These are phyloP conservation scores for Fonsecaea erecta DNA, from an alignment of 2,329 filamentous ascomycete genomes.

Conservation along the genomic window DNA sequence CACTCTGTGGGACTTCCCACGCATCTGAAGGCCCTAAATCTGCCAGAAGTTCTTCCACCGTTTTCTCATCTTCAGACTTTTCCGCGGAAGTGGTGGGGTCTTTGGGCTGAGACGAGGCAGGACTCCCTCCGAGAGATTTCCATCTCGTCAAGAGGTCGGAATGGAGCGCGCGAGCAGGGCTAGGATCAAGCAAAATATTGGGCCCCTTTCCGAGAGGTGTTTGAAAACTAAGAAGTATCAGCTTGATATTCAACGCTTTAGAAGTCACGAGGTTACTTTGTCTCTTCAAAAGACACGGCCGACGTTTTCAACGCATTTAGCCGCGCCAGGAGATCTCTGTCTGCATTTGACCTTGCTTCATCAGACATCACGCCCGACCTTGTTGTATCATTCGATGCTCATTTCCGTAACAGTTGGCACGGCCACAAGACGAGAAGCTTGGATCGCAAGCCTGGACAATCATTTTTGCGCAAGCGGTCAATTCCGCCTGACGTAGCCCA, in stretches of 20 bases:
- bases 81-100: conserved; percentile 9
- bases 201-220: conserved; percentile 8
- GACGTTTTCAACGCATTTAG: conserved; percentile 44
- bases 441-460: background rate
- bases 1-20: conserved; percentile 35
- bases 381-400: conserved; percentile 18
- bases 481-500: conserved; percentile 18
- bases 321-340: conserved; percentile 41
- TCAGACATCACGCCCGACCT: conserved; percentile 30
- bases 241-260: conserved; percentile 9
- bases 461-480: conserved; percentile 10
- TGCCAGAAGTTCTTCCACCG: conserved; percentile 41
- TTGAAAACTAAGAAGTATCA: conserved; percentile 23
- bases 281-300: conserved; percentile 40
- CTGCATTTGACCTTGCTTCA: conserved; percentile 31
- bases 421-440: background rate
- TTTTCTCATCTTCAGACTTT: conserved; percentile 37
- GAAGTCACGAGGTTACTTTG: conserved; percentile 33
- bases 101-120: conserved; percentile 3
- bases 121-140: conserved; percentile 30
- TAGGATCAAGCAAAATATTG: conserved; percentile 20
- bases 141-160: conserved; percentile 36
- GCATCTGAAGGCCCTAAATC: conserved; percentile 40
- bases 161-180: conserved; percentile 33
- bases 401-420: background rate